Percentiles rank a stretch among this genome's conserved stretches.
Conservation (phyloP, 192 early-diverging fungal species). For the Podochytrium sp. region DNA sequence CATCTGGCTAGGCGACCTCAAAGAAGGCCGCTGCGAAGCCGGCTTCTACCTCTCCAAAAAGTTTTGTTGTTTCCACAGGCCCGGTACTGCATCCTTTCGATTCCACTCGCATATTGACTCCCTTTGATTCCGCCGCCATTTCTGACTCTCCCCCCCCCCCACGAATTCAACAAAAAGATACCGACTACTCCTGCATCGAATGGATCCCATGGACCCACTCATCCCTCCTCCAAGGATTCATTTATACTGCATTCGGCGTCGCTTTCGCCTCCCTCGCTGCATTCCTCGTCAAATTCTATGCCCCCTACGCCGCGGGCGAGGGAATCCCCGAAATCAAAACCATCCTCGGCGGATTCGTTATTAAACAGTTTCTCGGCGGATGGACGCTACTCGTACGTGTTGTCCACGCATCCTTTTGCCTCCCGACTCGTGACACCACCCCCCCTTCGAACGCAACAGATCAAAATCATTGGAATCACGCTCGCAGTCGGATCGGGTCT, state of each 20-base stretch:
- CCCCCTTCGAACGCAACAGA: constrained; percentile 4
- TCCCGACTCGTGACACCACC: neutral
- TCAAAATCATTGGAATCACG: constrained; percentile 81
- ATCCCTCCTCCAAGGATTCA: constrained; percentile 36
- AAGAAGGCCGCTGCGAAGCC: constrained; percentile 49
- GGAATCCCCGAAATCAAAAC: constrained; percentile 94
- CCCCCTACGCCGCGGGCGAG: constrained; percentile 70
- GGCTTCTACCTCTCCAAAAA: constrained; percentile 52
- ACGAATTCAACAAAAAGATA: too few species aligned
- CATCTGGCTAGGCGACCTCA: constrained; percentile 53
- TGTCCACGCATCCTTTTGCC: neutral
- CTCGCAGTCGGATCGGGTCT: constrained; percentile 54
- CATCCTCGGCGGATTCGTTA: constrained; percentile 96
- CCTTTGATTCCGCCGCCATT: neutral
- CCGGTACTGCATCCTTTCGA: constrained; percentile 7
- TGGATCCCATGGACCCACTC: constrained; percentile 46
- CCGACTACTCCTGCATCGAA: constrained; percentile 31
- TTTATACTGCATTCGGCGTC: constrained; percentile 41
- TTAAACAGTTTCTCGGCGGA: constrained; percentile 87
- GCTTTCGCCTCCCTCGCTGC: constrained; percentile 43
- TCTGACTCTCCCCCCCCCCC: neutral
- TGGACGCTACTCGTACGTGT: constrained; percentile 77
- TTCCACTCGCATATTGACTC: neutral
- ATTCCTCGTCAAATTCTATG: constrained; percentile 47
- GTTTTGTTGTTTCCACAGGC: constrained; percentile 57